Evolutionary conservation across 441 rosid genomes (phyloP), one percentile per base, ranked within the genome.

Genomic region (Croton laevigatus): DNA sequence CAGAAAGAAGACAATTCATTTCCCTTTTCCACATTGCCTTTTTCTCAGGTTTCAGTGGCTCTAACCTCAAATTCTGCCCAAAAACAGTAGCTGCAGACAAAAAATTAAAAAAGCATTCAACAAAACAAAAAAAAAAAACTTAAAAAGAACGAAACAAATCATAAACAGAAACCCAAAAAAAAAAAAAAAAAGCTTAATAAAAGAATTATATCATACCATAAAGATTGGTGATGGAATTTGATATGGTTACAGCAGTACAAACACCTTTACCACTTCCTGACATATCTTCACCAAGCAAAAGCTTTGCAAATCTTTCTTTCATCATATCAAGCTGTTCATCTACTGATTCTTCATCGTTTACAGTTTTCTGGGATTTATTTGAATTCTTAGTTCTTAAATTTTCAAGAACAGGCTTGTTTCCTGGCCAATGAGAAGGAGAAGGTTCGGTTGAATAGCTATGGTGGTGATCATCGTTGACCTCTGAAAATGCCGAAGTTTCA

Each of bases 261-360:
- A 87, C 99, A 62, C 99, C 97, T 81, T 95, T 88, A 19, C 99
- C 99, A 74, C 88, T 79, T 71, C 99, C 99, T 17, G 99, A 95
- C 99, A 93, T 95, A 76, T 95, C 99, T 80, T 95, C 99, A 6
- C 98, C 99, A 59, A 95, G 97, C 61, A 95, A 73, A 78, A 95
- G 77, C 81, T 95, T 95, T 17, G 98, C 78, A 75, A 93, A 91
- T 76, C 96, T 93, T 71, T 95, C 99, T 76, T 88, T 93, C 98
- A 95, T 91, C 92, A 89, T 75, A 74, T 95, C 96, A 70, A 95
- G 73, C 74, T 88, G 98, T 95, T 75, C 62, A 76, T 81, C 92
- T 55, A 78, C 65, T 10, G 75, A 48, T 69, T 82, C 90, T 49
- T 77, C 85, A 63, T 82, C 72, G 54, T 75, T 80, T n/a, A 17